A percentile compares a stretch with the other conserved stretches of the same genome.
These are phyloP conservation scores for Gaeumannomyces tritici DNA, from an alignment of 2,329 filamentous ascomycete genomes.

Conservation along the genomic window DNA sequence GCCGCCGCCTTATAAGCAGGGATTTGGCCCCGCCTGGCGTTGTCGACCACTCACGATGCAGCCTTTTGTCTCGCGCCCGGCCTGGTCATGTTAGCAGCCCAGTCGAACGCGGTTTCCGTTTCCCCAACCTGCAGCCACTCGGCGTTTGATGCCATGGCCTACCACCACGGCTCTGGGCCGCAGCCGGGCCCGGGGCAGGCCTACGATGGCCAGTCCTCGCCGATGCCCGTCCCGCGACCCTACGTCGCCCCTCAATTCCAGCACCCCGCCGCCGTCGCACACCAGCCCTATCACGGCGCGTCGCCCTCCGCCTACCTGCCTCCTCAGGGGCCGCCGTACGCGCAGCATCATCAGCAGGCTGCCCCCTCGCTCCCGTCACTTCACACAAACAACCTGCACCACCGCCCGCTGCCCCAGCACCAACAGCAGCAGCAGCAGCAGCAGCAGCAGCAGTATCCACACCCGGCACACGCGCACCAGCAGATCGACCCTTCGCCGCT, in stretches of 20 bases:
- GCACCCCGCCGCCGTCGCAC: background rate
- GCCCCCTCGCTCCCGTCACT: background rate
- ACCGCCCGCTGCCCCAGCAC: constrained; percentile 10
- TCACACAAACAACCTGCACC: constrained; percentile 3
- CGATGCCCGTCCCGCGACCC: constrained; percentile 4
- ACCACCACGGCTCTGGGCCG: constrained; percentile 28
- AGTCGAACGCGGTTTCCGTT: constrained; percentile 2
- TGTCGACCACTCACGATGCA: background rate
- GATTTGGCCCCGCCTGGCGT: background rate
- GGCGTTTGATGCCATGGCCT: constrained; percentile 22
- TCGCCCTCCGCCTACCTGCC: background rate
- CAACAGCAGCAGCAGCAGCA: constrained; percentile 16
- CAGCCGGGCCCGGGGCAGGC: constrained; percentile 25
- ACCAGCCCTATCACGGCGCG: constrained; percentile 3
- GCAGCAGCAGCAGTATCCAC: constrained; percentile 16
- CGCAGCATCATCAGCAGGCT: constrained; percentile 3
- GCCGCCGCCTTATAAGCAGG: background rate
- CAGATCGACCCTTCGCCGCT: constrained; percentile 6
- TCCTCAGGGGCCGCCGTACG: constrained; percentile 2
- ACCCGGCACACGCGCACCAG: constrained; percentile 14
- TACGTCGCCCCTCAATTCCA: constrained; percentile 2
- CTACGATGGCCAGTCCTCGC: constrained; percentile 24
- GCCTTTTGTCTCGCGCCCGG: background rate
- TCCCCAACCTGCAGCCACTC: constrained; percentile 3
- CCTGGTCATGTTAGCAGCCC: background rate